Evolutionary conservation across 1,139 yeast genomes (phyloP).

Genomic region (Casaregolazyma suthepensis): DNA sequence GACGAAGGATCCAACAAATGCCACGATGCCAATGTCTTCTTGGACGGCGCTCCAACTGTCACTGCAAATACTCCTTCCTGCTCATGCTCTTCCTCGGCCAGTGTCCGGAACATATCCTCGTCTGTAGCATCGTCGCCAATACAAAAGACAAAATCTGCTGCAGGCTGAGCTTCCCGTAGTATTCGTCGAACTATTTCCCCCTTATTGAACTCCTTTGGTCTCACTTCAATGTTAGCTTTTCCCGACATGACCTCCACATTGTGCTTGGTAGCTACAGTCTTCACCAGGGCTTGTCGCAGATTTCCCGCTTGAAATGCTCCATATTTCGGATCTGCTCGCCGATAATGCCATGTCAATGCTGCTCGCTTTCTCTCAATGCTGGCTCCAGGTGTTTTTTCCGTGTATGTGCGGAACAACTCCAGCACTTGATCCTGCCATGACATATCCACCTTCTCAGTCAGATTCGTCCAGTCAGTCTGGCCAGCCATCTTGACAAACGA

Average conservation of each 20-base stretch:
- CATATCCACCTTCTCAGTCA: constrained; percentile 83
- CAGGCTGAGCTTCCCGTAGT: constrained; percentile 37
- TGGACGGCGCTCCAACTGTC: constrained; percentile 92
- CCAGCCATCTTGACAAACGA: constrained; percentile 79
- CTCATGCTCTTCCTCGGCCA: constrained; percentile 49
- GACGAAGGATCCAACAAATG: constrained; percentile 83
- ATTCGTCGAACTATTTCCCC: constrained; percentile 90
- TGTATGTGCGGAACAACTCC: constrained; percentile 63
- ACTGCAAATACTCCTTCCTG: constrained; percentile 53
- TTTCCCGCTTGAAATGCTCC: constrained; percentile 81
- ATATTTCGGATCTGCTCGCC: constrained; percentile 88
- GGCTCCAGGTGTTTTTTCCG: constrained; percentile 88
- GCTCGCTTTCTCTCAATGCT: constrained; percentile 83
- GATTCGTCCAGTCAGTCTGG: constrained; percentile 63
- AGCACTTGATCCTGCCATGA: constrained; percentile 85
- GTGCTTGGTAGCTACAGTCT: constrained; percentile 55
- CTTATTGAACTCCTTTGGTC: constrained; percentile 90
- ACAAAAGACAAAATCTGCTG: constrained; percentile 79
- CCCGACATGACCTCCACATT: constrained; percentile 97
- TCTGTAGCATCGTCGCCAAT: constrained; percentile 95
- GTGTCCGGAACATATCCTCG: constrained; percentile 89
- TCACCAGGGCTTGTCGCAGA: constrained; percentile 58
- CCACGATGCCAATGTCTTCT: constrained; percentile 80
- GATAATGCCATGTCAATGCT: constrained; percentile 96
- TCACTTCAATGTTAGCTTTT: constrained; percentile 92